Conservation (phyloP, 164 flowering plant species). For the Berberis vulgaris region DNA sequence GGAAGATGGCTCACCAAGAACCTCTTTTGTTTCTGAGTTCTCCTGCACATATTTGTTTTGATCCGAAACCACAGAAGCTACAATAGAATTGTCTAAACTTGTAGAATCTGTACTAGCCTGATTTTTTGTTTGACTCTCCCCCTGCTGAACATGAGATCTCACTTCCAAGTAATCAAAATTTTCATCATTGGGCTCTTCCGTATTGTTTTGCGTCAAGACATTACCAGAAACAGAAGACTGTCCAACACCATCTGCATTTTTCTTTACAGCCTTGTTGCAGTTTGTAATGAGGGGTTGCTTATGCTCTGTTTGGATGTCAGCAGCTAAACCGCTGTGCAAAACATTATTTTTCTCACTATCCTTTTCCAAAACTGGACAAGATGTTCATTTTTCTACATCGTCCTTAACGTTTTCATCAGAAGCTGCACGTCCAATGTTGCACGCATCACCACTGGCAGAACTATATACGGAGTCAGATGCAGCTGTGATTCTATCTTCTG, state of each 20-base stretch:
- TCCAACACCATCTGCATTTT: neutral
- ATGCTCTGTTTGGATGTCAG: constrained; percentile 12
- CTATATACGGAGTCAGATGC: neutral
- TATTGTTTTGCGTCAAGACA: constrained; percentile 7
- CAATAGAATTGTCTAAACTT: constrained; percentile 9
- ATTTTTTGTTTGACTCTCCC: constrained; percentile 11
- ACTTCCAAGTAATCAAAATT: constrained; percentile 1
- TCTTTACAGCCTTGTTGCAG: neutral
- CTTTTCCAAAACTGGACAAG: constrained; percentile 10
- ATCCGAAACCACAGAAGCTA: neutral
- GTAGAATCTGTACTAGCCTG: constrained; percentile 8
- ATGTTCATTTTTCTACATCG: constrained; percentile 13
- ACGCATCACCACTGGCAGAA: constrained; percentile 5
- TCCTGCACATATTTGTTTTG: neutral
- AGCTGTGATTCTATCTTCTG: too few species aligned
- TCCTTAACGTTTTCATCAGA: constrained; percentile 11
- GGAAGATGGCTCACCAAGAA: too few species aligned
- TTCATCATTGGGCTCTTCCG: constrained; percentile 21
- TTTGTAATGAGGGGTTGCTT: constrained; percentile 15
- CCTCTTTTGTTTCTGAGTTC: constrained; percentile 11
- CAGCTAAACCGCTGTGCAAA: neutral
- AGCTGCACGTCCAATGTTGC: constrained; percentile 5
- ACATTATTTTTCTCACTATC: constrained; percentile 3
- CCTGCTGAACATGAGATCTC: constrained; percentile 14
- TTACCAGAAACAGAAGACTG: constrained; percentile 13